Evolutionary conservation across 179 eudicot genomes (phyloP), one percentile per base, ranked within the genome.

Genomic region (Silene noctiflora): DNA sequence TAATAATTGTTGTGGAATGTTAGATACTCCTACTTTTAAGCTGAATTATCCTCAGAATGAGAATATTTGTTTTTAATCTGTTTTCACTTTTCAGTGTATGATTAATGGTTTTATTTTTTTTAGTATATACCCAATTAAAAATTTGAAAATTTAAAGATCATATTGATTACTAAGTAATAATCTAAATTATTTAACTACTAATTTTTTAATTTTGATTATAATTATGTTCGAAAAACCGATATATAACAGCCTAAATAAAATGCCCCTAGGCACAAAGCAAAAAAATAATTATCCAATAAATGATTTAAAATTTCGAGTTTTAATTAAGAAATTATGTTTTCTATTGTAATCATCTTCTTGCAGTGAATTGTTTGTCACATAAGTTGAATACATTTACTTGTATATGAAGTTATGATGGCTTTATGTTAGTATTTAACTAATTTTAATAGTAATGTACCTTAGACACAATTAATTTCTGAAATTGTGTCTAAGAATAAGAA

Each of bases 11-110:
- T 22, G 35, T 22, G 67, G 16, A 13, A 14, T 46, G 14, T 65
- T 48, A 39, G 46, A 39, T 39, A 16, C 27, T 63, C 44, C 16
- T 6, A 56, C 9, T 27, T 46, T 17, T 4, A 20, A 42, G 21
- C 48, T 21, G 4, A 10, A 60, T 12, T 31, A 35, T 62, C 10
- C 42, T 58, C 0, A 19, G 24, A 27, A 55, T 72, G 27, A 20
- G 75, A 62, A 14, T 72, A 72, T 56, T 72, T 71, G 61, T 55
- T 53, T 53, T 53, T 53, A 13, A 17, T 53, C 9, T 35, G 42
- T 35, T 35, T 35, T 35, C 42, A 5, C 9, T 35, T 35, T 35
- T 35, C 42, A 35, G 42, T 35, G 42, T 35, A 35, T 35, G n/a
- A 51, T 51, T 51, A 46, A 4, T 46, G n/a, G n/a, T n/a, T n/a